A percentile compares a stretch with the other conserved stretches of the same genome.
Conservation (phyloP, 306 rosid species). For the Phaseolus lunatus region DNA sequence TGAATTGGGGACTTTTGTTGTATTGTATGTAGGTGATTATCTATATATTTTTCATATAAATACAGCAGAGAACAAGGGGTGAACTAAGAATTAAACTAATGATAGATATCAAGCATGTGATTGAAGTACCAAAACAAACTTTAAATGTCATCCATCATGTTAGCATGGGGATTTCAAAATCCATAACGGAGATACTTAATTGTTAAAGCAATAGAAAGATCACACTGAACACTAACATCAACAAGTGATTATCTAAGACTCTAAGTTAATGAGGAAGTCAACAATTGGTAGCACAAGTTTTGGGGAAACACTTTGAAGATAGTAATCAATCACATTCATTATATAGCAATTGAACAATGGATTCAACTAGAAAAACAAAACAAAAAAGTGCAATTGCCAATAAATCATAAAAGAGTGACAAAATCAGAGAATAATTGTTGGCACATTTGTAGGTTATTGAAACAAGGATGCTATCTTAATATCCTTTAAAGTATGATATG, state of each 20-base stretch:
- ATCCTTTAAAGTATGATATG: not conserved
- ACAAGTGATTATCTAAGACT: not conserved
- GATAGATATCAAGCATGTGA: not conserved
- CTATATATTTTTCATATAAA: conserved; percentile 1
- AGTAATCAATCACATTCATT: conserved; percentile 41
- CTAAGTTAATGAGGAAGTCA: not conserved
- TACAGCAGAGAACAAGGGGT: not conserved
- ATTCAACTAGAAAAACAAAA: not conserved
- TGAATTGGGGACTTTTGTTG: not conserved
- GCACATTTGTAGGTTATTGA: conserved; percentile 27
- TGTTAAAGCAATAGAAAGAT: not conserved
- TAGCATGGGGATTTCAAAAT: not conserved
- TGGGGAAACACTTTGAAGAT: conserved; percentile 15
- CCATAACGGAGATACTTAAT: not conserved
- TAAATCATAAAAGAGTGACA: not conserved
- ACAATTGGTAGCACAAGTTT: not conserved
- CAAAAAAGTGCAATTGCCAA: not conserved
- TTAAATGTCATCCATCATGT: not conserved
- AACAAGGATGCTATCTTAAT: not conserved
- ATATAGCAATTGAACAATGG: not conserved
- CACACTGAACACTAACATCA: not conserved
- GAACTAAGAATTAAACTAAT: not conserved
- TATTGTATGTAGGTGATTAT: not conserved
- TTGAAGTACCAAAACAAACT: not conserved
- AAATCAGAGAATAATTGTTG: no score